A percentile compares a stretch with the other conserved stretches of the same genome.
Evolutionary conservation across 139 green algal species (phyloP).

Genomic region (Tetradesmus obliquus): DNA sequence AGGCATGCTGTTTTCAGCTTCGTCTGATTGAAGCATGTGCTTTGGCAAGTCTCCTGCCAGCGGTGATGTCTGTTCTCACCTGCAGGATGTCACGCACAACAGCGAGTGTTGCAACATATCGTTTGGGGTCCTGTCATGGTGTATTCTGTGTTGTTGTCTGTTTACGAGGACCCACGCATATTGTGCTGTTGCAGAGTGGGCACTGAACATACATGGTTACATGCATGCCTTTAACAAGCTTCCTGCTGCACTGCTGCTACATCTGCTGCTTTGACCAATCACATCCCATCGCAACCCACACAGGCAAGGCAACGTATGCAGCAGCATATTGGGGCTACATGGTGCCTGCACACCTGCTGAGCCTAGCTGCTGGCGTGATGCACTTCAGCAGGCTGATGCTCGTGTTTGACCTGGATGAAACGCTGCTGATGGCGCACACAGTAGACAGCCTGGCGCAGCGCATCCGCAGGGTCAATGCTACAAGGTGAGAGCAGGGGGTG

Average conservation of each 20-base stretch:
- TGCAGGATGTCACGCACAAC: no score
- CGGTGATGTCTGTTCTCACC: no score
- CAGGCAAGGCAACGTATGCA: conserved; percentile 7
- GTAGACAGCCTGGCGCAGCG: conserved; percentile 60
- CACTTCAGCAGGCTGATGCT: conserved; percentile 70
- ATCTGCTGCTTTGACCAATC: not conserved
- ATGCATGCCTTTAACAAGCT: not conserved
- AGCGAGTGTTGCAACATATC: no score
- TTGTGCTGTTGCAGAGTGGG: not conserved
- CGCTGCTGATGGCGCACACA: conserved; percentile 77
- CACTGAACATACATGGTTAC: not conserved
- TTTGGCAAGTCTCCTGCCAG: no score
- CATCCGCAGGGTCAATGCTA: conserved; percentile 40
- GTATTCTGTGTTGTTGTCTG: no score
- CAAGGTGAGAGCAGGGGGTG: conserved; percentile 17
- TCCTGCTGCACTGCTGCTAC: not conserved
- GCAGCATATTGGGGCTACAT: conserved; percentile 76
- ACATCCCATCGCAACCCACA: not conserved
- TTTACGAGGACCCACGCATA: not conserved
- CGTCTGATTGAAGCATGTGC: no score
- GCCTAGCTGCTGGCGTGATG: conserved; percentile 62
- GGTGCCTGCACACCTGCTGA: conserved; percentile 51
- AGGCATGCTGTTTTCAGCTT: no score
- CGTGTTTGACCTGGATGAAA: conserved; percentile 93
- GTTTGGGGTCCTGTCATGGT: no score